Conservation (phyloP, 2,329 filamentous ascomycete genomes). For the Calcarisporium arbuscula region DNA sequence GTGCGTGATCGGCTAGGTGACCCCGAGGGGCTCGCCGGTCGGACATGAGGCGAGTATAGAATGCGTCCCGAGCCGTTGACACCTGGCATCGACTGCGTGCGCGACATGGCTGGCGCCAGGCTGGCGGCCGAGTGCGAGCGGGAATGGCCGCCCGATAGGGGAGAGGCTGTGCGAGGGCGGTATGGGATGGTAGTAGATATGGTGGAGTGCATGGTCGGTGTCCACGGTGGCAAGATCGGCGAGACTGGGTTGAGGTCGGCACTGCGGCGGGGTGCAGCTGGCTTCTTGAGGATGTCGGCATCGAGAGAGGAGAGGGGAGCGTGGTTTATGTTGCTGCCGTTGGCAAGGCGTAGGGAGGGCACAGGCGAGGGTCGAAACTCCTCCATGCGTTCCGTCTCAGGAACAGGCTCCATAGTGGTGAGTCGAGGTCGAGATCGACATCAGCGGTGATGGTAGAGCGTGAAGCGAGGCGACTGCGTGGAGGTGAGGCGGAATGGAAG, state of each 20-base stretch:
- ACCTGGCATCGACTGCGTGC: slow-evolving; percentile 59
- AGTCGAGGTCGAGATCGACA: too few relatives aligned
- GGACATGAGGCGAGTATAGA: slow-evolving; percentile 45
- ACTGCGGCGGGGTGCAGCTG: slow-evolving; percentile 47
- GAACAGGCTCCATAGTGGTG: slow-evolving; percentile 57
- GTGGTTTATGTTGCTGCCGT: slow-evolving; percentile 20
- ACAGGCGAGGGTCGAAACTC: slow-evolving; percentile 55
- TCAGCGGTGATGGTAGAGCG: too few relatives aligned
- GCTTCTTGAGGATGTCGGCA: slow-evolving; percentile 41
- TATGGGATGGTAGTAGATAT: slow-evolving; percentile 44
- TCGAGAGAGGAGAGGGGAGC: slow-evolving; percentile 32
- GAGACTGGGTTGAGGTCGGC: slow-evolving; percentile 51
- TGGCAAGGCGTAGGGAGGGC: slow-evolving; percentile 45
- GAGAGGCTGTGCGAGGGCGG: slow-evolving; percentile 57
- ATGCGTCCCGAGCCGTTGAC: slow-evolving; percentile 54
- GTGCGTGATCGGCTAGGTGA: slow-evolving; percentile 47
- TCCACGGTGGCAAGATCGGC: slow-evolving; percentile 45
- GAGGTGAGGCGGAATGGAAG: too few relatives aligned
- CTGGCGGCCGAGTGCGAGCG: slow-evolving; percentile 53
- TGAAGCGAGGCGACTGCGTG: too few relatives aligned
- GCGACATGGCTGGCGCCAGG: slow-evolving; percentile 48
- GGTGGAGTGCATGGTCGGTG: too few relatives aligned
- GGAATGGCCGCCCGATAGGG: slow-evolving; percentile 49
- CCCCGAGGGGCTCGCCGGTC: slow-evolving; percentile 47
- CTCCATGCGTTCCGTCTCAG: slow-evolving; percentile 63